These are phyloP conservation scores for Acacia acuminata DNA, from an alignment of 306 rosid species.

Conservation along the genomic window DNA sequence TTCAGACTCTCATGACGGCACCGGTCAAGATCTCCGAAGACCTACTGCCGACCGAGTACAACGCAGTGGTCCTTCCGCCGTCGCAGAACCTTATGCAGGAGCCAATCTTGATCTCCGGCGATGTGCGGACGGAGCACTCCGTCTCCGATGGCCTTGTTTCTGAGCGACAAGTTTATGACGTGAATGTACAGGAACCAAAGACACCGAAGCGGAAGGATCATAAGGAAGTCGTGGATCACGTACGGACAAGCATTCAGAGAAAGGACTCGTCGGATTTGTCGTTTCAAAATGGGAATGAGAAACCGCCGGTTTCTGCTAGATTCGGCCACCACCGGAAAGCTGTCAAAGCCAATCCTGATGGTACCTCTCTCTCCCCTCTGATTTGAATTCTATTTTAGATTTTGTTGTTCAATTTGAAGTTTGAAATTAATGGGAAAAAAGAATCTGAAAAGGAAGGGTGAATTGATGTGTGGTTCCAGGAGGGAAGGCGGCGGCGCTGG, in stretches of 20 bases:
- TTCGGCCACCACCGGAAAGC: conserved; percentile 59
- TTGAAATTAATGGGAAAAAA: background rate
- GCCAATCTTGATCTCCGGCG: background rate
- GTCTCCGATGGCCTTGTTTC: conserved; percentile 10
- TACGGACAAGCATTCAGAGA: conserved; percentile 36
- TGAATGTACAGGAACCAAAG: conserved; percentile 12
- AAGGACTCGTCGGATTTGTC: conserved; percentile 47
- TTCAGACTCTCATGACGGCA: conserved; percentile 10
- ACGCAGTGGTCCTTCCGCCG: background rate
- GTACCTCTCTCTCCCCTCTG: conserved; percentile 29
- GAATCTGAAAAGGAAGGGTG: conserved; percentile 1
- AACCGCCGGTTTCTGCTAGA: conserved; percentile 68
- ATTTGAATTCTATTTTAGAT: background rate
- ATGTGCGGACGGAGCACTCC: background rate
- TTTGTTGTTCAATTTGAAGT: background rate
- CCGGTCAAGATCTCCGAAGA: conserved; percentile 6
- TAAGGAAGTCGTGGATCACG: background rate
- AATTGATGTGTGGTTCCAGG: conserved; percentile 27
- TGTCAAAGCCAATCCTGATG: conserved; percentile 71
- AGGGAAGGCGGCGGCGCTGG: conserved; percentile 54
- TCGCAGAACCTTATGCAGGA: background rate
- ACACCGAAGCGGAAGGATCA: background rate
- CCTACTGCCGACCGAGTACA: background rate
- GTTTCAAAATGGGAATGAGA: conserved; percentile 53
- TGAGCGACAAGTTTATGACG: conserved; percentile 20